Evolutionary conservation across 768 basidiomycete genomes (phyloP).

Genomic region (Mycena venus): DNA sequence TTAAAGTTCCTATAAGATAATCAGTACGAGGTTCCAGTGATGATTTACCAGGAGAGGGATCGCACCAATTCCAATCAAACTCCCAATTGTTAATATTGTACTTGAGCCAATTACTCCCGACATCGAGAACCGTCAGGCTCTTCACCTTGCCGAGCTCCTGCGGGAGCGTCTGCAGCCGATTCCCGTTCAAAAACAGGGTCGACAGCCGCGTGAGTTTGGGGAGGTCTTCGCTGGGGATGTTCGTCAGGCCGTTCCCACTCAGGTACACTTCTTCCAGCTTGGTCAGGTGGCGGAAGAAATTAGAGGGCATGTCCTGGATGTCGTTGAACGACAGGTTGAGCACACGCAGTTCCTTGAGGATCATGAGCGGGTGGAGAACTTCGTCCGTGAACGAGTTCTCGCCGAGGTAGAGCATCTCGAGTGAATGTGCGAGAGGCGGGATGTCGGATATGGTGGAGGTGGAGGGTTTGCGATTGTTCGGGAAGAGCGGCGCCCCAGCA

Average conservation of each 20-base stretch:
- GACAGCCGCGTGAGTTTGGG: slow-evolving; percentile 75
- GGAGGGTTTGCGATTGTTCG: slow-evolving; percentile 49
- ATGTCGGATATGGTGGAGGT: slow-evolving; percentile 35
- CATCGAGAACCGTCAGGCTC: slow-evolving; percentile 86
- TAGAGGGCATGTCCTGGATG: slow-evolving; percentile 87
- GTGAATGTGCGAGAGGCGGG: slow-evolving; percentile 77
- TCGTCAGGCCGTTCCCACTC: slow-evolving; percentile 93
- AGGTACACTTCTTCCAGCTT: slow-evolving; percentile 90
- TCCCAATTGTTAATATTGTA: slow-evolving; percentile 99
- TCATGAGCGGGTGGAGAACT: slow-evolving; percentile 78
- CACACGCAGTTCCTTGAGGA: slow-evolving; percentile 82
- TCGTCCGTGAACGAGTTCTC: slow-evolving; percentile 93
- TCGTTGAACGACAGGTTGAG: slow-evolving; percentile 97
- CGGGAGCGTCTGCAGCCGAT: slow-evolving; percentile 92
- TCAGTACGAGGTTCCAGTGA: background rate
- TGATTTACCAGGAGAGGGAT: slow-evolving; percentile 5
- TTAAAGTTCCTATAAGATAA: slow-evolving; percentile 89
- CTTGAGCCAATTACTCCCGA: slow-evolving; percentile 92
- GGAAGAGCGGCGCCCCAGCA: slow-evolving; percentile 33
- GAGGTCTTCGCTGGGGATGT: slow-evolving; percentile 91
- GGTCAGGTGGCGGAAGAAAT: slow-evolving; percentile 79
- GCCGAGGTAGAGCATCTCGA: slow-evolving; percentile 87
- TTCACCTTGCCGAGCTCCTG: slow-evolving; percentile 89
- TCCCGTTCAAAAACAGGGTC: slow-evolving; percentile 92
- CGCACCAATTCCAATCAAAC: slow-evolving; percentile 99